A percentile compares a stretch with the other conserved stretches of the same genome.
phyloP scores from a whole-genome alignment of 2,329 filamentous ascomycete species.

The Trichoderma guizhouense region DNA sequence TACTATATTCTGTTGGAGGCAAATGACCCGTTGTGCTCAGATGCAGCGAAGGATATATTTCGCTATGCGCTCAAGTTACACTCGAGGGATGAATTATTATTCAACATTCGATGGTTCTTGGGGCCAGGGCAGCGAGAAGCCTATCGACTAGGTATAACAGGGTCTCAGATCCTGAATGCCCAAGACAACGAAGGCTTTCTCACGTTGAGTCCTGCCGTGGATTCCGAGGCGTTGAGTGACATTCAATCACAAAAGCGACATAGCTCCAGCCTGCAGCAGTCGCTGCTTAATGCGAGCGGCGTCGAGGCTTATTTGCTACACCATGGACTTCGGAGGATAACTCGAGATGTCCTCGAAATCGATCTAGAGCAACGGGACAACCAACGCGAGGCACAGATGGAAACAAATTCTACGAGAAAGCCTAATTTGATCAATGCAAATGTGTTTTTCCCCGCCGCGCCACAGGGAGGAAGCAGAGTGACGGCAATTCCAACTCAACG shows the following conservation, averaged over 20 bases:
- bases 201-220: not conserved
- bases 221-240: not conserved
- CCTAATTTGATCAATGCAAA: not conserved
- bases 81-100: not conserved
- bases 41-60: not conserved
- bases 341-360: not conserved
- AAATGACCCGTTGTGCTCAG: not conserved
- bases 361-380: not conserved
- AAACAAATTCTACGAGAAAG: not conserved
- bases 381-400: not conserved
- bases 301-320: not conserved
- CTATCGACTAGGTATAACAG: not conserved
- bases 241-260: not conserved
- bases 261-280: not conserved
- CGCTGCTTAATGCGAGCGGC: not conserved
- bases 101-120: not conserved
- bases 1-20: not conserved
- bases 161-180: not conserved
- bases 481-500: not conserved
- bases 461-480: not conserved
- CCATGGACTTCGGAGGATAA: not conserved
- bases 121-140: not conserved
- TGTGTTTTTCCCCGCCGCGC: not conserved
- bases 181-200: not conserved
- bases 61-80: not conserved